Percentiles rank a stretch among this genome's conserved stretches.
phyloP scores from a whole-genome alignment of 106 monocot genomes.

The Apostasia shenzhenica region DNA sequence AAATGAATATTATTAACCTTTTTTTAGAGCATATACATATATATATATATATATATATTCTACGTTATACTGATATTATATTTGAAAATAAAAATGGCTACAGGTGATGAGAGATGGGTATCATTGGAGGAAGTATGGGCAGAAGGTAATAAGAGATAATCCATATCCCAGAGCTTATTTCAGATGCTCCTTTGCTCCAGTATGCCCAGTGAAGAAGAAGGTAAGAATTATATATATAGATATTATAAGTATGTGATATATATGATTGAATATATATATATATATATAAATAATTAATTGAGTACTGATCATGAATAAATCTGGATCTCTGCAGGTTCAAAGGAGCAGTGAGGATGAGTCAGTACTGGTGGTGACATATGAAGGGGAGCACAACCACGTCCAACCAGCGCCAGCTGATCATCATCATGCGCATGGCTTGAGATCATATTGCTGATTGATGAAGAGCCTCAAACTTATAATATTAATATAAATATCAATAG shows the following conservation, averaged over 20 bases:
- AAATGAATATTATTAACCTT: background rate
- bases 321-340: constrained; percentile 30
- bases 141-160: constrained; percentile 74
- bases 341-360: constrained; percentile 46
- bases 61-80: background rate
- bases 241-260: background rate
- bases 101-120: constrained; percentile 69
- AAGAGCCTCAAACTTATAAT: too few relatives aligned
- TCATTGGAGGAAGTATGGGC: constrained; percentile 77
- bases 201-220: constrained; percentile 87
- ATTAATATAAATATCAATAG: too few relatives aligned
- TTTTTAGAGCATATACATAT: background rate
- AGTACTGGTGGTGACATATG: constrained; percentile 54
- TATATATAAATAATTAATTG: background rate
- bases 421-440: background rate
- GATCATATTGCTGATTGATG: background rate
- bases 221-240: constrained; percentile 12
- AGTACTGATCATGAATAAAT: background rate
- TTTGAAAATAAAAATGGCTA: background rate
- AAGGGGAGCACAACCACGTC: constrained; percentile 51
- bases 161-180: constrained; percentile 83
- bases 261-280: background rate
- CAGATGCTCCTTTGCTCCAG: constrained; percentile 72
- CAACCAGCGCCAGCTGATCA: background rate
- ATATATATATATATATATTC: too few relatives aligned